Evolutionary conservation across 257 asterid genomes (phyloP).

Genomic region (Capsicum rhomboideum): DNA sequence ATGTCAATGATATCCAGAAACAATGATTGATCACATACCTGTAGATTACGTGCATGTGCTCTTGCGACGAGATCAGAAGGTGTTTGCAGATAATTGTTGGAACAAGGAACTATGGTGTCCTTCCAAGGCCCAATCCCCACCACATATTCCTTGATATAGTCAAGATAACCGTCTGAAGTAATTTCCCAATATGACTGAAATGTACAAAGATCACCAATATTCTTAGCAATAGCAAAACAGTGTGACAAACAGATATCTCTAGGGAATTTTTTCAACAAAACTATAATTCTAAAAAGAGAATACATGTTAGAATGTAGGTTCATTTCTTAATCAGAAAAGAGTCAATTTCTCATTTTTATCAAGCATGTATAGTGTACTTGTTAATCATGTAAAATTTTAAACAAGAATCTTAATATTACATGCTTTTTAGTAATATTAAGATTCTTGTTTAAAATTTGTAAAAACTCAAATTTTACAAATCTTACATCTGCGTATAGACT

Average conservation of each 20-base stretch:
- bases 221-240: not conserved
- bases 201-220: not conserved
- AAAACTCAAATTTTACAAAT: too few relatives aligned
- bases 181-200: slow-evolving; percentile 81
- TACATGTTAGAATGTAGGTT: not conserved
- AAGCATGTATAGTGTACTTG: not conserved
- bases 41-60: slow-evolving; percentile 87
- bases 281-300: not conserved
- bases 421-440: too few relatives aligned
- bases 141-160: slow-evolving; percentile 74
- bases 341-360: not conserved
- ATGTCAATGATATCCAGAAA: not conserved
- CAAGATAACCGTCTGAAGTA: slow-evolving; percentile 78
- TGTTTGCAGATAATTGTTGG: slow-evolving; percentile 41
- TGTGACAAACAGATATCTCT: not conserved
- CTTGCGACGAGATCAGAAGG: slow-evolving; percentile 81
- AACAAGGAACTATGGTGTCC: slow-evolving; percentile 49
- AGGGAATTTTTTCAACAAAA: not conserved
- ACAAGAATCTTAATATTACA: not conserved
- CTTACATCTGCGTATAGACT: not conserved
- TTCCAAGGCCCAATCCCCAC: slow-evolving; percentile 98
- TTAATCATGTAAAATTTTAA: not conserved
- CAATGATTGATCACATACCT: slow-evolving; percentile 38
- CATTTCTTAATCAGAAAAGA: not conserved
- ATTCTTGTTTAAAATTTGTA: too few relatives aligned